Conservation (phyloP, 768 basidiomycete species). For the Exidia glandulosa region DNA sequence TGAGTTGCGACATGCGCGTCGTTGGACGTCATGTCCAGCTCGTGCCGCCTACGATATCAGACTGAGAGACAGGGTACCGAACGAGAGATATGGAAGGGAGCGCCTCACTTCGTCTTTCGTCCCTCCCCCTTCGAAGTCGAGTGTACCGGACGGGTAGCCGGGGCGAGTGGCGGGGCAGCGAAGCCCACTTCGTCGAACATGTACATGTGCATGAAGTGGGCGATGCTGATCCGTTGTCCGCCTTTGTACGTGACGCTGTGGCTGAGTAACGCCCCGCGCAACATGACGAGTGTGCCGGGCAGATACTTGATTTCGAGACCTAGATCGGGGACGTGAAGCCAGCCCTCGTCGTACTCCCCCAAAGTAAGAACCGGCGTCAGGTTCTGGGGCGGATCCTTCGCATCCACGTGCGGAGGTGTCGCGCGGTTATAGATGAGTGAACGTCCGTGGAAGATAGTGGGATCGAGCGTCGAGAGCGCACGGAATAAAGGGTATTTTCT, state of each 20-base stretch:
- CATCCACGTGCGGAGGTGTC: not conserved
- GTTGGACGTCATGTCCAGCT: too few relatives aligned
- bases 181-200: too few relatives aligned
- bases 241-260: not conserved
- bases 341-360: not conserved
- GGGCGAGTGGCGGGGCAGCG: too few relatives aligned
- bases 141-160: too few relatives aligned
- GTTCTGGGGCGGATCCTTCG: not conserved
- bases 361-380: not conserved
- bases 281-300: not conserved
- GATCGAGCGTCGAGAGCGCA: not conserved
- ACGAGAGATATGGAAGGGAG: too few relatives aligned
- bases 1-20: too few relatives aligned
- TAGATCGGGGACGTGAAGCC: not conserved
- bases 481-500: not conserved
- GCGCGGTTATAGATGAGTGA: not conserved
- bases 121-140: too few relatives aligned
- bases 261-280: not conserved
- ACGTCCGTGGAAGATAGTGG: not conserved
- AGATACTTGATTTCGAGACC: not conserved
- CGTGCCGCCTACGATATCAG: too few relatives aligned
- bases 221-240: not conserved
- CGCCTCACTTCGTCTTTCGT: too few relatives aligned
- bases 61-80: too few relatives aligned
- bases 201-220: not conserved